Evolutionary conservation across 345 rosid species (phyloP).

Genomic region (Arabidopsis arenosa): DNA sequence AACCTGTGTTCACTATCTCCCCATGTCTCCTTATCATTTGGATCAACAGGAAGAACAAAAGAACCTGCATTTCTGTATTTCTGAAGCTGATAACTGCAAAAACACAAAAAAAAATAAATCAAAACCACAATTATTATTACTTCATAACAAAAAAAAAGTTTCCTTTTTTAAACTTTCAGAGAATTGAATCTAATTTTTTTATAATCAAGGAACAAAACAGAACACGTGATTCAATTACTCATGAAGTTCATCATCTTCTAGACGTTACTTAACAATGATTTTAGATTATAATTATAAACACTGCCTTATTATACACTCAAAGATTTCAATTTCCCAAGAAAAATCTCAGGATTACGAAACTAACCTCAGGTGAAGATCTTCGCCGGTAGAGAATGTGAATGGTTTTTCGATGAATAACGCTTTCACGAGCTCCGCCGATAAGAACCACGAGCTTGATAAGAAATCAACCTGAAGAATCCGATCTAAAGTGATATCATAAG

Average conservation of each 20-base stretch:
- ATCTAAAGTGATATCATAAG: constrained; percentile 81
- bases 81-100: constrained; percentile 93
- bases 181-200: not conserved
- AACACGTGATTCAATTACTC: constrained; percentile 34
- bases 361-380: constrained; percentile 97
- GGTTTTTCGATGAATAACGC: constrained; percentile 87
- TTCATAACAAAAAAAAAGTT: constrained; percentile 10
- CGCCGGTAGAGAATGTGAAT: constrained; percentile 91
- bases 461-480: constrained; percentile 95
- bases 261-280: constrained; percentile 31
- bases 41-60: constrained; percentile 91
- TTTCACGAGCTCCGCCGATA: constrained; percentile 91
- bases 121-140: constrained; percentile 16
- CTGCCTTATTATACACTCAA: constrained; percentile 29
- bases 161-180: not conserved
- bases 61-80: constrained; percentile 93
- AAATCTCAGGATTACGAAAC: constrained; percentile 1
- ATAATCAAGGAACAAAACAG: constrained; percentile 25
- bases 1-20: constrained; percentile 98
- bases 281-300: not conserved
- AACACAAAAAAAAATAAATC: not conserved
- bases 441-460: constrained; percentile 96
- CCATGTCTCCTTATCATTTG: constrained; percentile 89
- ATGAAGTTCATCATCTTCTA: constrained; percentile 32
- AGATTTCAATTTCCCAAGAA: not conserved